Evolutionary conservation across 352 stramenopile genomes (phyloP), one percentile per base, ranked within the genome.

Genomic region (Pythium apleroticum): DNA sequence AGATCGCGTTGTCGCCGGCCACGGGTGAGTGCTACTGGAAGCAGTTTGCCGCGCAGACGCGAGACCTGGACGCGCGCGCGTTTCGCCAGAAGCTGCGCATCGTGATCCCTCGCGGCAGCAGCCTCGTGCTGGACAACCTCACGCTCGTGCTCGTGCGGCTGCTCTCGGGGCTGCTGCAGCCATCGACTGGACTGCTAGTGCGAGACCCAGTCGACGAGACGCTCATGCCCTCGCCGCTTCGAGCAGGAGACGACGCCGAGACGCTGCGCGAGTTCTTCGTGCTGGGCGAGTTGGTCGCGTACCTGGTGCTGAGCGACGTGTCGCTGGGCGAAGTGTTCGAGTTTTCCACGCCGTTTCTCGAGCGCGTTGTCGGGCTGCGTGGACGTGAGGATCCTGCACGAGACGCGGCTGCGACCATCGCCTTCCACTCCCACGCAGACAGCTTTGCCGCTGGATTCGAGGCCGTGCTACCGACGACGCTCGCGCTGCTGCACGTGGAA

Each of bases 361-460:
- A 68, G 4, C 79, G 74, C 37, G 65, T 79, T 3, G 69, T 64
- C 63, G 71, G 49, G 67, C 71, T 52, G 64, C 66, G 9, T 41
- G 19, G 2, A 28, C 12, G 5, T 22, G 33, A 30, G 19, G 12
- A 45, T 12, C 17, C 20, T 19, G 2, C 8, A 7, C 24, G 1
- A 17, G 39, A 57, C 8, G 0, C 49, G 27, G 20, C 25, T 12
- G 6, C n/a, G 27, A 19, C 24, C 30, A 39, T 57, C 12, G 39
- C 24, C 19, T 64, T 66, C 27, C 22, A 52, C 10, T 33, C 68
- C 43, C 72, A 55, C 35, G 69, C 59, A 4, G 52, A 62, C 19
- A 76, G 66, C 24, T 92, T 92, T 66, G 60, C 65, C 15, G 71
- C 68, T 14, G 84, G 84, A 8, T 92, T 92, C 60, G 65, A 81